Evolutionary conservation across 208 protist species (phyloP).

Genomic region (Zelonia costaricensis): DNA sequence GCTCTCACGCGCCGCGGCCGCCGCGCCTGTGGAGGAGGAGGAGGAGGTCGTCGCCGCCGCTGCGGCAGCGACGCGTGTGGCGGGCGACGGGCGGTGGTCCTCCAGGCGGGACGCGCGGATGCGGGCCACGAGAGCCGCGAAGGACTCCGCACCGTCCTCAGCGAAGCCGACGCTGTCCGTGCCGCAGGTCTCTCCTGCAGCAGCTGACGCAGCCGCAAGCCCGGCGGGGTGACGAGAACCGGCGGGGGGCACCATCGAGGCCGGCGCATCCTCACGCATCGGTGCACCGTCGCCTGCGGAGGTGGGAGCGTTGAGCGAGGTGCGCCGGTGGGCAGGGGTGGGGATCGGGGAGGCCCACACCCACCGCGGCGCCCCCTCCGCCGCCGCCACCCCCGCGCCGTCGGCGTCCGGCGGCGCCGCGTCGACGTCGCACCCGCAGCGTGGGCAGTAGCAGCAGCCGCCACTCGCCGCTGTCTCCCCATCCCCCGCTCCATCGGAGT

Average conservation of each 20-base stretch:
- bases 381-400: too few relatives aligned
- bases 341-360: background rate
- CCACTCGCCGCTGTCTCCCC: background rate
- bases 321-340: background rate
- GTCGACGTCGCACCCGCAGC: too few relatives aligned
- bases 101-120: constrained; percentile 23
- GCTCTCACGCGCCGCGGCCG: background rate
- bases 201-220: too few relatives aligned
- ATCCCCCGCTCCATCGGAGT: background rate
- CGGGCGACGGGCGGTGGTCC: too few relatives aligned
- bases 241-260: too few relatives aligned
- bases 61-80: too few relatives aligned
- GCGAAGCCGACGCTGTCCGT: constrained; percentile 37
- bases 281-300: too few relatives aligned
- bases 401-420: too few relatives aligned
- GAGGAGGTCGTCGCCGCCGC: background rate
- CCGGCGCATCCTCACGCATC: too few relatives aligned
- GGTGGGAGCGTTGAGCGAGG: too few relatives aligned
- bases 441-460: too few relatives aligned
- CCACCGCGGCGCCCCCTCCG: constrained; percentile 1
- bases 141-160: constrained; percentile 21
- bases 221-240: too few relatives aligned
- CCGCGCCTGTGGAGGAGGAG: background rate
- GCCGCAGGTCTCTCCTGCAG: constrained; percentile 13
- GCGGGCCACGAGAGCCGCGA: constrained; percentile 21